Evolutionary conservation across 176 grass and related monocot species (phyloP), one percentile per base, ranked within the genome.

Genomic region (Zizania latifolia): DNA sequence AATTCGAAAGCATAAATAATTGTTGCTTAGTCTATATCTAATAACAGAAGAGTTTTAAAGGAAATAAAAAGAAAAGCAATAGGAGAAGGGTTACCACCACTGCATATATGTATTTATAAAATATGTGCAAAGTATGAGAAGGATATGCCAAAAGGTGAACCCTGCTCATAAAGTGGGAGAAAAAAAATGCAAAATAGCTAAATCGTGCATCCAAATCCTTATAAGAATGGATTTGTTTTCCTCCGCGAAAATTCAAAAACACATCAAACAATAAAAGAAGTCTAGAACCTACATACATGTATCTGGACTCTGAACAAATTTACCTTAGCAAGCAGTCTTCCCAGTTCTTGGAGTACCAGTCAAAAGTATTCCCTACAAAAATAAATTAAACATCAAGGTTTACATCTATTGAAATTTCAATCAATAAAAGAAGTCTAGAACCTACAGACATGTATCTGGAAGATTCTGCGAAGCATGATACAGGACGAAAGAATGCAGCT

Each of bases 241-340:
- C 5, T 30, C 45, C 33, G 61, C 45, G 66, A 62, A 48, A 13
- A 6, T 21, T 24, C 30, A n/a, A n/a, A 44, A 17, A 70, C 21
- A 80, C 28, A 43, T 34, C 31, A 78, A 79, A 32, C 64, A 71
- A 66, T 5, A 19, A 75, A 79, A 17, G n/a, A 76, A n/a, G n/a
- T n/a, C n/a, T n/a, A n/a, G n/a, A n/a, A n/a, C n/a, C n/a, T n/a
- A n/a, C n/a, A n/a, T n/a, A n/a, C n/a, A n/a, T n/a, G n/a, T n/a
- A n/a, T n/a, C n/a, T n/a, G 16, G 28, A 32, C 44, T 40, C 68
- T 37, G 13, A 83, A 70, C 13, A 91, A 77, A 11, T 76, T 81
- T 58, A 92, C 93, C 90, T 97, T 97, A 62, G 93, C 93, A 68
- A 97, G 93, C 57, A 97, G 93, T 97, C 63, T 97, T 97, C 67